A percentile compares a stretch with the other conserved stretches of the same genome.
These are phyloP conservation scores for Plicaturopsis crispa DNA, from an alignment of 768 basidiomycete species.

Conservation along the genomic window DNA sequence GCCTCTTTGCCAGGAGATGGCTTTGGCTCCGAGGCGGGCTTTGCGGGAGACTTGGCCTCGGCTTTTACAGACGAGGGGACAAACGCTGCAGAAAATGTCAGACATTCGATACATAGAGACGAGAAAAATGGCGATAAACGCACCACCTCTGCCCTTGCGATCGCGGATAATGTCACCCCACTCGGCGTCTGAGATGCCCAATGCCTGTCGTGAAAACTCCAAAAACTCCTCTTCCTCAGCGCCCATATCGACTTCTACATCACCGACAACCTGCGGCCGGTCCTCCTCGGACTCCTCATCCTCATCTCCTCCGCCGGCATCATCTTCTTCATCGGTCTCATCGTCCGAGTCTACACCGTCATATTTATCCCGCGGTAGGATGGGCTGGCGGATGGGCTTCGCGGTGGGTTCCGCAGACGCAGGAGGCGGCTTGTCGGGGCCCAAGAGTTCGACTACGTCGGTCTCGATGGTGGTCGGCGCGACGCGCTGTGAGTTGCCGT, in stretches of 20 bases:
- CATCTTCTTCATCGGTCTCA: conserved; percentile 64
- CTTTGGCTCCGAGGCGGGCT: conserved; percentile 17
- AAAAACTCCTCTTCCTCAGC: conserved; percentile 94
- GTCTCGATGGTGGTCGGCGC: conserved; percentile 36
- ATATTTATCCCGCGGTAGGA: conserved; percentile 75
- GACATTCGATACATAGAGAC: conserved; percentile 2
- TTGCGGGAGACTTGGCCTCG: conserved; percentile 4
- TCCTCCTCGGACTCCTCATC: conserved; percentile 63
- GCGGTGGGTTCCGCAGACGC: conserved; percentile 14
- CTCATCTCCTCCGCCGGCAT: conserved; percentile 30
- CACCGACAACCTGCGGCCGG: conserved; percentile 73
- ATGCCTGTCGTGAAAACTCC: conserved; percentile 85
- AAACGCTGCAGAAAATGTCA: conserved; percentile 37
- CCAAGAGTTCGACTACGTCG: conserved; percentile 26
- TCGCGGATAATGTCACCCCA: conserved; percentile 85
- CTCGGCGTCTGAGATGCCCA: conserved; percentile 85
- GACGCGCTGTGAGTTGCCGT: conserved; percentile 61
- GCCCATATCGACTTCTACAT: conserved; percentile 85
- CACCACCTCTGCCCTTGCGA: conserved; percentile 75
- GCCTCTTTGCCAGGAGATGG: conserved; percentile 9
- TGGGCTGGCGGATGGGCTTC: conserved; percentile 64
- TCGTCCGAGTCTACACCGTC: conserved; percentile 95
- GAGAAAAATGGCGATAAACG: conserved; percentile 17
- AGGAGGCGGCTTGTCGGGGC: conserved; percentile 7
- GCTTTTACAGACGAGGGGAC: conserved; percentile 30